Base-by-base conservation (phyloP, 208 protist species). In the Leishmania amazonensis region DNA sequence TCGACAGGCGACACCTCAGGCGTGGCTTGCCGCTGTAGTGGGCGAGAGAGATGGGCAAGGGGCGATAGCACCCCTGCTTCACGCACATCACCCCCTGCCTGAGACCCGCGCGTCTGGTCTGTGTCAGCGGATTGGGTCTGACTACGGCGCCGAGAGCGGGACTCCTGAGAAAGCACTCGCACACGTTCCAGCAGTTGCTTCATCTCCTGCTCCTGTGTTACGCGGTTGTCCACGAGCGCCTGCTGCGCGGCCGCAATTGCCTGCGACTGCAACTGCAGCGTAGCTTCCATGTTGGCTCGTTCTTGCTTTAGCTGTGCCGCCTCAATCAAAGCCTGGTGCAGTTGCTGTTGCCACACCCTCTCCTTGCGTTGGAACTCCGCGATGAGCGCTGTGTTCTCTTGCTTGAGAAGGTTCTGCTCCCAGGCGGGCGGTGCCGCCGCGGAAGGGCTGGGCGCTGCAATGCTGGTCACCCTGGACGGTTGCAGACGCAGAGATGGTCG, bases 291-390 rank as follows among this genome's bases (percentile, higher is more conserved):
- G 64, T 75, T 80, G 4, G 77, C 65, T 35, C 76, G 83, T 21
- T 76, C 81, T 28, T 74, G 31, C 28, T 77, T 71, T 19, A 83
- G 60, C 65, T 84, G 75, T 28, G 62, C 78, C 11, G 85, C 76
- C 49, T 91, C 79, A 9, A 38, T 24, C 28, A 75, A 78, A 31
- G 84, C 76, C 38, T 88, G 81, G 11, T 70, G 85, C 72, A 94
- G 78, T 57, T 81, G 79, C 76, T 77, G 72, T 76, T 92, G 91
- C 89, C 91, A 92, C 74, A 83, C 83, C 68, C 80, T 85, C 80
- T 94, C 91, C 67, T 84, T 78, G 19, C 83, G 65, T 54, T 91
- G 85, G 76, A 91, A 93, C 75, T 93, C 90, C 47, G 81, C 79
- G 15, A 86, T 87, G 53, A 88, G 86, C 11, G 75, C 75, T 38